Evolutionary conservation across 2,329 filamentous ascomycete genomes (phyloP), one percentile per base, ranked within the genome.

Genomic region (Nigrospora oryzae): DNA sequence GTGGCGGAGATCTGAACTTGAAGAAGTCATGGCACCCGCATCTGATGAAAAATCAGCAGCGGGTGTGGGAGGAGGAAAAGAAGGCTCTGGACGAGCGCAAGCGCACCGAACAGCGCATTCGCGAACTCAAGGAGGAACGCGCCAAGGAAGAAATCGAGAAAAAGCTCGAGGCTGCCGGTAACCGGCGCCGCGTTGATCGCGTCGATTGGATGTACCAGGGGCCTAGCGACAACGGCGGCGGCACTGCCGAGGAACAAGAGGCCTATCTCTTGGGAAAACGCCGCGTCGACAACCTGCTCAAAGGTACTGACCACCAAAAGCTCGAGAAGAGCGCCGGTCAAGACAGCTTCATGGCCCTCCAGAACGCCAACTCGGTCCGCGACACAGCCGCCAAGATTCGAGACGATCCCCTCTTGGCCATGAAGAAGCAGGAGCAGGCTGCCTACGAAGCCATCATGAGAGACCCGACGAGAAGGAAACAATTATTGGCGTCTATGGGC

Each of bases 161-260:
- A 43, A 77, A 97, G 53, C 88, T 96, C 46, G 93, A 96, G 66
- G 83, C 85, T 3, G 85, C 89, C 1, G 93, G 93, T 34, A 89
- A 90, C 45, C 81, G 78, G 56, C 90, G 89, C 59, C 77, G 84
- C 43, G 69, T 85, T 30, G 84, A 91, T 56, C 82, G 89, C 33
- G 91, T 98, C 23, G 93, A 97, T 58, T 98, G 93, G 88, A 96
- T 98, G 89, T 98, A 98, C 66, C 81, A 85, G 55, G 91, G 91
- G 1, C 89, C 93, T 8, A 85, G 84, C 41, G 74, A 79, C 57
- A 87, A 88, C 33, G 83, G 86, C 58, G 71, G 73, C n/a, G 85
- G 84, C 30, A 87, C 80, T 35, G 79, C 77, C 5, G 91, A 96
- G 63, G 93, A 97, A 66, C 89, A 88, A 68, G 93, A 98, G 60